Evolutionary conservation across 169 alveolate species (phyloP), one percentile per base, ranked within the genome.

Genomic region (Plasmodium berghei): DNA sequence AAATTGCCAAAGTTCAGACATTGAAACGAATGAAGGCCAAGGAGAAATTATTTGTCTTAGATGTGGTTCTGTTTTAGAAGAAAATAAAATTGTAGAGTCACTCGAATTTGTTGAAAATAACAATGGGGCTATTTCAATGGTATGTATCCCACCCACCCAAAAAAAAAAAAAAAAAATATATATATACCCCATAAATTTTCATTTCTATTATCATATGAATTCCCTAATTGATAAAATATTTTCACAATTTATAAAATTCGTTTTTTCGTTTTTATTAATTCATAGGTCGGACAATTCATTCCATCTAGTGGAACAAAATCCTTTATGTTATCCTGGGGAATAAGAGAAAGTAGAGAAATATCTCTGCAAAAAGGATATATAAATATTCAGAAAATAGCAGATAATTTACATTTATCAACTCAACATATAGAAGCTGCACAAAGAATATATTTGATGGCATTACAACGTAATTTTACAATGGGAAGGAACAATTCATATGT

Each of bases 401-500:
- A 94, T 64, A 95, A 95, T 56, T 94, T 97, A 69, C 94, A 93
- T 42, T 90, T 97, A 22, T 89, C 98, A 5, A 89, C 72, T 26
- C 94, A 94, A 73, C 96, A 93, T 24, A 93, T 97, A 14, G 98
- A 97, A 48, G 89, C 98, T 24, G 99, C 99, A 0, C 93, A 97
- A 45, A 93, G 99, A 58, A 93, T 97, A 22, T 98, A 95, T 88
- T 87, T 95, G 40, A 93, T 98, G 95, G 99, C 99, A 10, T 95
- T 96, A 14, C 99, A 97, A 83, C 93, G 98, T 52, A 97, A 96
- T 85, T 98, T 98, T 72, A 97, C 99, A 9, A 94, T 97, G 93
- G 99, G 99, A 0, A 91, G 99, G 71, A 96, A 96, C 63, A 97
- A 97, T 56, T 90, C 90, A 72, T 97, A 96, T 70, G 99, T 98